phyloP scores from a whole-genome alignment of 2,329 filamentous ascomycete genomes.

The Fusarium subglutinans region DNA sequence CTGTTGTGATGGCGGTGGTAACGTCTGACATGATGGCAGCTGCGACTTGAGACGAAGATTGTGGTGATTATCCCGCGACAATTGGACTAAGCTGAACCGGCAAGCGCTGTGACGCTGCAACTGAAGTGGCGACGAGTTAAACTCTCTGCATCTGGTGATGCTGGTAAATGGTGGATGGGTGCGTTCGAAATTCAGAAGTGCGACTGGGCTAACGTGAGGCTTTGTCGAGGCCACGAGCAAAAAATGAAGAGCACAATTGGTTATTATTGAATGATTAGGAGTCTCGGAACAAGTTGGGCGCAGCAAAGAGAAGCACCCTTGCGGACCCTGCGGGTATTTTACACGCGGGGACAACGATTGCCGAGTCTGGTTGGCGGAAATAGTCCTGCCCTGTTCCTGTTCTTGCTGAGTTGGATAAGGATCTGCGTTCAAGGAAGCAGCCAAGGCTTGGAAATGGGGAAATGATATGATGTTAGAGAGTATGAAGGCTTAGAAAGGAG shows the following conservation, averaged over 20 bases:
- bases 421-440: constrained; percentile 32
- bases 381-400: constrained; percentile 5
- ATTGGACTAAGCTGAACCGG: constrained; percentile 2
- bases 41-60: constrained; percentile 3
- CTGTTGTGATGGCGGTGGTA: constrained; percentile 51
- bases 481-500: constrained; percentile 11
- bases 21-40: constrained; percentile 49
- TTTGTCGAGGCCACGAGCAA: constrained; percentile 35
- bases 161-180: constrained; percentile 8
- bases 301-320: constrained; percentile 26
- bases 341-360: constrained; percentile 37
- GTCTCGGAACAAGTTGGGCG: constrained; percentile 29
- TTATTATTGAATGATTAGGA: constrained; percentile 16
- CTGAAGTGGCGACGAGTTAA: constrained; percentile 15
- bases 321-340: constrained; percentile 30
- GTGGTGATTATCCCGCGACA: constrained; percentile 23
- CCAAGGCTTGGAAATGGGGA: constrained; percentile 20
- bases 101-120: constrained; percentile 29
- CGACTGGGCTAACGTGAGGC: constrained; percentile 4
- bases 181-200: constrained; percentile 11
- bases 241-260: constrained; percentile 39
- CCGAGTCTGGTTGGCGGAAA: constrained; percentile 37
- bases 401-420: constrained; percentile 26
- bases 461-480: constrained; percentile 13
- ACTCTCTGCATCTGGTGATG: constrained; percentile 17